These are phyloP conservation scores for Hortiboletus rubellus DNA, from an alignment of 1,284 basidiomycete genomes.

Conservation along the genomic window DNA sequence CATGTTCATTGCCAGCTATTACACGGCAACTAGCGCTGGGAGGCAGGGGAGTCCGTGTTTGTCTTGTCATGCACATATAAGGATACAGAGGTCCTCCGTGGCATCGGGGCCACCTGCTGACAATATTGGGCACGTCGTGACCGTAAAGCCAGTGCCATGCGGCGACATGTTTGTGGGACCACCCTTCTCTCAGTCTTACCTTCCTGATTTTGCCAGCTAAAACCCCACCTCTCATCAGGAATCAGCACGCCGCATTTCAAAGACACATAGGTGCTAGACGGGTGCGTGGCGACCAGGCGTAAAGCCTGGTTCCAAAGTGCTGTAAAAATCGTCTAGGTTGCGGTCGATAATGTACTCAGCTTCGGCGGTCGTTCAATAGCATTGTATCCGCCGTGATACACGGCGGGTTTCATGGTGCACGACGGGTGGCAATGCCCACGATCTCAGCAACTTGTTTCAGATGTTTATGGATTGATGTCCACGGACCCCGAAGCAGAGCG, in stretches of 20 bases:
- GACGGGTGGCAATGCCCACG: constrained; percentile 33
- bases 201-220: constrained; percentile 15
- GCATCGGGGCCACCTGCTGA: constrained; percentile 6
- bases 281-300: constrained; percentile 52
- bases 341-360: constrained; percentile 29
- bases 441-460: constrained; percentile 38
- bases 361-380: constrained; percentile 43
- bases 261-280: not conserved
- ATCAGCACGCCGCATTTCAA: not conserved
- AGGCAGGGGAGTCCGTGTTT: constrained; percentile 14
- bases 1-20: constrained; percentile 30
- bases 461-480: not conserved
- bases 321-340: constrained; percentile 37
- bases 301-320: constrained; percentile 62
- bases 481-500: not conserved
- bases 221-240: constrained; percentile 10
- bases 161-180: constrained; percentile 13
- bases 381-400: constrained; percentile 41
- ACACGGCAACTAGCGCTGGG: constrained; percentile 33
- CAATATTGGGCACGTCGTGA: constrained; percentile 11
- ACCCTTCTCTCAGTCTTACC: constrained; percentile 16
- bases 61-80: constrained; percentile 7
- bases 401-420: constrained; percentile 33
- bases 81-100: not conserved
- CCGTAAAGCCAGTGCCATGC: constrained; percentile 8